Evolutionary conservation across 2,329 filamentous ascomycete genomes (phyloP), one percentile per base, ranked within the genome.

Genomic region (Pseudogymnoascus sp.): DNA sequence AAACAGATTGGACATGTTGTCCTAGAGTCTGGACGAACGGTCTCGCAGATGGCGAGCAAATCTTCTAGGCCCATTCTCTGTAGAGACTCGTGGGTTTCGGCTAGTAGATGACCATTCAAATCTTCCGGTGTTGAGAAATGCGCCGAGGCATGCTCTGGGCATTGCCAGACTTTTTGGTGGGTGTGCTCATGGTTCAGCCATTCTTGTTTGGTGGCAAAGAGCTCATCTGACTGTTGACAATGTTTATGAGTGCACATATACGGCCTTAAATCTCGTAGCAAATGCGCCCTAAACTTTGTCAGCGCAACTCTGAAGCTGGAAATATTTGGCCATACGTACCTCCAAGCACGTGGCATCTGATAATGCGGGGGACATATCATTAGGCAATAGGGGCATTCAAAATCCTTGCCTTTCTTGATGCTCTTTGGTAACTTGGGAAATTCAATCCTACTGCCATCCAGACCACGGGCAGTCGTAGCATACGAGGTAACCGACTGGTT

Each of bases 381-480:
- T 11, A 14, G 16, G 6, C 61, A 62, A 19, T 62, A 62, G 29
- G 61, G 61, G 23, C 61, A 62, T 49, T 62, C 41, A 37, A 62
- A 62, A 45, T 62, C 61, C 39, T 62, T 62, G 31, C 61, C 49
- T 19, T 33, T 19, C 26, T 33, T 55, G 10, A 55, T 55, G 16
- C 16, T 33, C 11, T 55, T 55, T 33, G 49, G 49, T 12, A 55
- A 33, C 4, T 55, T 55, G 1, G 49, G 49, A 21, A 55, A 14
- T 33, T 55, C 49, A 11, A 55, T 19, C 29, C 49, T 55, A 26
- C 49, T 55, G 29, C 49, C 49, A 14, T 55, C 49, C 7, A 55
- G 16, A 19, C 49, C 49, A 33, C 49, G 49, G 49, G 49, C 49
- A 55, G 49, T 55, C 3, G 49, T 55, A 21, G 49, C 49, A 55